phyloP scores from a whole-genome alignment of 139 green algal species.

The Gonium pectorale region DNA sequence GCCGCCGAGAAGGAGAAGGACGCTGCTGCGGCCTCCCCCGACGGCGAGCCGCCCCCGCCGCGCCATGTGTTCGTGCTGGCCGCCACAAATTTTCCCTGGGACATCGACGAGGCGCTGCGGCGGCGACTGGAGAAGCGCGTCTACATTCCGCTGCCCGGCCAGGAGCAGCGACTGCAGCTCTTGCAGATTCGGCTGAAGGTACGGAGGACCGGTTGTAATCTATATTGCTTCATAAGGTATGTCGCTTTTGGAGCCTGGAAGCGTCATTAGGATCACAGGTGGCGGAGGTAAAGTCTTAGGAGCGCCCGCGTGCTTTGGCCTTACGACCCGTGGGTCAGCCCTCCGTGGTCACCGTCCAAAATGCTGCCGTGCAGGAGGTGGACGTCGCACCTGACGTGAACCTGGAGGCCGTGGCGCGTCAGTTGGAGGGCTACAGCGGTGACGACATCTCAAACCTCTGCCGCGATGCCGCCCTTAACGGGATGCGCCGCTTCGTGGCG shows the following conservation, averaged over 20 bases:
- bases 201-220: too few species aligned
- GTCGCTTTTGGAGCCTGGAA: too few species aligned
- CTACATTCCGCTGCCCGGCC: constrained; percentile 92
- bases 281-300: too few species aligned
- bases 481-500: constrained; percentile 85
- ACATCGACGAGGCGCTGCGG: constrained; percentile 95
- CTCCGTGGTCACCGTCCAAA: background rate
- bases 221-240: too few species aligned
- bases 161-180: constrained; percentile 81
- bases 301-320: too few species aligned
- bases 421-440: constrained; percentile 87
- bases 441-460: constrained; percentile 95
- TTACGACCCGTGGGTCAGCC: too few species aligned
- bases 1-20: constrained; percentile 45
- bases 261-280: too few species aligned
- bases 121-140: constrained; percentile 85
- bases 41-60: constrained; percentile 29
- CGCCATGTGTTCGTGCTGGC: constrained; percentile 95
- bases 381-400: constrained; percentile 78
- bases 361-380: constrained; percentile 64
- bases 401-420: constrained; percentile 70
- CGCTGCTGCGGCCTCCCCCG: background rate
- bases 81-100: constrained; percentile 97
- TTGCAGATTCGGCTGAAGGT: constrained; percentile 89
- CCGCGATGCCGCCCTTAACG: constrained; percentile 92